Percentiles rank a stretch among this genome's conserved stretches.
These are phyloP conservation scores for Cucumis hystrix DNA, from an alignment of 306 rosid genomes.

Conservation along the genomic window DNA sequence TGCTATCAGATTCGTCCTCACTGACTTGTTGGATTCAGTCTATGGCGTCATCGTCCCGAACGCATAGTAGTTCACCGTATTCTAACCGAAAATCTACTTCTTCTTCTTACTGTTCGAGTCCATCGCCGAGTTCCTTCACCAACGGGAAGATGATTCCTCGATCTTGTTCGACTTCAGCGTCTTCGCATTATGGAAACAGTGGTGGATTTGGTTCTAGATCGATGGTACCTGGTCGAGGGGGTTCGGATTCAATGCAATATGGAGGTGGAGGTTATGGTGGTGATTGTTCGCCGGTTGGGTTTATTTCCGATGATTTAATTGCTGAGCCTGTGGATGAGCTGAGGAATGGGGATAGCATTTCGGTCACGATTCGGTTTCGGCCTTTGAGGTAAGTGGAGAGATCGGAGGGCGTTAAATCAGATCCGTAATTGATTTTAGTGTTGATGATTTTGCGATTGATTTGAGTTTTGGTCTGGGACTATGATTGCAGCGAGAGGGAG, in stretches of 20 bases:
- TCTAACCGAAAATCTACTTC: constrained; percentile 67
- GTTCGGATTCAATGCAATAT: constrained; percentile 43
- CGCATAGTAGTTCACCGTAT: constrained; percentile 90
- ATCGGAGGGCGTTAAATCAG: constrained; percentile 49
- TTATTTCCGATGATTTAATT: constrained; percentile 53
- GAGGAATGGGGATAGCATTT: constrained; percentile 78
- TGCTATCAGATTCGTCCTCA: constrained; percentile 36
- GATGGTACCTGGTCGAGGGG: constrained; percentile 52
- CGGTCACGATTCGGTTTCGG: constrained; percentile 96
- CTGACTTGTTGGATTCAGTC: constrained; percentile 29
- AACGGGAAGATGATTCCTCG: constrained; percentile 74
- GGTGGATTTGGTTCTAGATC: constrained; percentile 69
- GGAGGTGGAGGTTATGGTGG: constrained; percentile 25
- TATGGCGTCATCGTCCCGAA: constrained; percentile 92
- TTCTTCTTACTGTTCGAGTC: constrained; percentile 70
- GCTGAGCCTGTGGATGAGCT: constrained; percentile 44
- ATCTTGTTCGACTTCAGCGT: constrained; percentile 59
- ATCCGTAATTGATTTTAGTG: constrained; percentile 30
- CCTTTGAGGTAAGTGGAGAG: constrained; percentile 80
- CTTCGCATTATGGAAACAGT: constrained; percentile 58
- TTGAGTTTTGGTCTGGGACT: constrained; percentile 15
- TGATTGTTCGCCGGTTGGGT: constrained; percentile 51
- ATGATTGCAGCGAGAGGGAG: constrained; percentile 88
- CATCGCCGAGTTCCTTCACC: constrained; percentile 58
- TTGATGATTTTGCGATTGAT: constrained; percentile 21